Base-by-base conservation (phyloP, 257 asterid species). In the Vinca minor region DNA sequence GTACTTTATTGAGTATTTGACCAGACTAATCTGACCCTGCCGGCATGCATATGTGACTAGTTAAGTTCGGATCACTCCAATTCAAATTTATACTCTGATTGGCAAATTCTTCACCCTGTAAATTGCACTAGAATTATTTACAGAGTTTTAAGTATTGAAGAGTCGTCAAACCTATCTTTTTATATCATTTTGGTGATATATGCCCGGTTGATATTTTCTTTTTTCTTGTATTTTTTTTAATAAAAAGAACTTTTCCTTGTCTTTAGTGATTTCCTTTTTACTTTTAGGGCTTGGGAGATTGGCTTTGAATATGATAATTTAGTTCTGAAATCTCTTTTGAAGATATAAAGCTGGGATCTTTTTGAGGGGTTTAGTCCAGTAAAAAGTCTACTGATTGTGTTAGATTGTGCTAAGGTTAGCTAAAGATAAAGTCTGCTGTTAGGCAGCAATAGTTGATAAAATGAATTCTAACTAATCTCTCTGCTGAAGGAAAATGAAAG, bases 371-470 rank as follows among this genome's bases (percentile, higher is more conserved):
- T 15, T 54, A 14, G 38, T 34, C 20, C 39, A 55, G 61, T 14
- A 32, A 29, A 14, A 21, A 17, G 61, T n/a, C 3, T 15, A 7
- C 38, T 54, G 59, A 13, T 69, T 53, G 29, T n/a, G 57, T 32
- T 49, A 60, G 60, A 38, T 49, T 11, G 54, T 42, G 31, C 23
- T 49, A 48, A 52, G 55, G 21, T 39, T 34, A 7, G 38, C 6
- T 29, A 60, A 38, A 44, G 20, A 18, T 65, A 26, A 34, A 53
- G 65, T 45, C 35, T 56, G 48, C 14, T 10, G 25, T 50, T 69
- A 26, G 55, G 63, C 32, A 55, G 52, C 69, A 70, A 63, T 62
- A 3, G 29, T 15, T 39, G 64, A 42, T 5, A 31, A 12, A 31
- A 12, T 35, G 47, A 53, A 20, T 18, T 60, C 32, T 12, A 60